Evolutionary conservation across 2,329 filamentous ascomycete genomes (phyloP), one percentile per base, ranked within the genome.

Genomic region (Talaromyces marneffei): DNA sequence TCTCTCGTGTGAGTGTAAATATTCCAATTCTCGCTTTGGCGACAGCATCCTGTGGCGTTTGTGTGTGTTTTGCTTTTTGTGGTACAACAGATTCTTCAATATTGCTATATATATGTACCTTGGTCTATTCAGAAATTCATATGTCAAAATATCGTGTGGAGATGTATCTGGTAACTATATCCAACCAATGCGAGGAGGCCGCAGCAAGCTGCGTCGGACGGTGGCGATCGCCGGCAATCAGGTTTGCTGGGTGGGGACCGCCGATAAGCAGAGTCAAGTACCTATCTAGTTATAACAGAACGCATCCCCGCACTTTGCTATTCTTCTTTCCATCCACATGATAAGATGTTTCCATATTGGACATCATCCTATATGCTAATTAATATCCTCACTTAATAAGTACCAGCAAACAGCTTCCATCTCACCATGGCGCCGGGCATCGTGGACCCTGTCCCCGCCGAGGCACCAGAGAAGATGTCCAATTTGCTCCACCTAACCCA

Each of bases 401-500:
- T 2, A 18, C 2, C 25, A 16, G 10, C 9, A 40, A 33, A 25
- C 9, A 44, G 3, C 46, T 31, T 31, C 50, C 37, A 42, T 48
- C 58, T 55, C 63, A 65, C 55, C 57, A 87, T 87, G 85, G 83
- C 84, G 59, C 84, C 85, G 39, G 83, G 83, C 53, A 75, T 84
- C 56, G 72, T 84, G 56, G 77, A 78, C 16, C 69, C 74, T 14
- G 69, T 70, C 57, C 72, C 75, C 27, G 80, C 80, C 14, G 80
- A 80, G 40, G 72, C 78, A 2, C 67, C 72, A 23, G 73, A 79
- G 37, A 77, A 78, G 61, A 72, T 75, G 55, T 71, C 72, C 40
- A 77, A 80, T 44, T 77, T 90, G 39, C 76, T 81, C 46, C 78
- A 85, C 18, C 76, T 97, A 56, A 94, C 90, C 1, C 86, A 87